phyloP scores from a whole-genome alignment of 2,329 filamentous ascomycete species.

The Cercospora nicotianae region DNA sequence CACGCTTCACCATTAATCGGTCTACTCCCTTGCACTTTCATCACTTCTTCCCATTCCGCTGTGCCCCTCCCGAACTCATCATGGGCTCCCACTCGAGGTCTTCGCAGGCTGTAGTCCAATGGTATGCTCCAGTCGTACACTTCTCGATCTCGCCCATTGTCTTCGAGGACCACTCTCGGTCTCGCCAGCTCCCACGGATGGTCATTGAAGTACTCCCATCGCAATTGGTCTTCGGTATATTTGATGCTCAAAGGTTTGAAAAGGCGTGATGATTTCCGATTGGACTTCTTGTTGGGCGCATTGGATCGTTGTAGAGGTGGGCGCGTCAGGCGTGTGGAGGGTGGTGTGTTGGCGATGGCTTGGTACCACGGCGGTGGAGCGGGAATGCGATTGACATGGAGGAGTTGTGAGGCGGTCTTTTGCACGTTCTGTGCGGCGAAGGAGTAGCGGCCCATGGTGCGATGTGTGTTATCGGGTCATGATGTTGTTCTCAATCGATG shows the following conservation, averaged over 20 bases:
- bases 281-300: slow-evolving; percentile 49
- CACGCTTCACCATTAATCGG: slow-evolving; percentile 64
- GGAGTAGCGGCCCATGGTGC: slow-evolving; percentile 54
- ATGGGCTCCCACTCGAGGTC: slow-evolving; percentile 23
- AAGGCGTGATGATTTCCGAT: slow-evolving; percentile 69
- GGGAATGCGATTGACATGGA: slow-evolving; percentile 46
- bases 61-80: slow-evolving; percentile 49
- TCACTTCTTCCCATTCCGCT: slow-evolving; percentile 30
- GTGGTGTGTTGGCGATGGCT: slow-evolving; percentile 58
- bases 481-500: neutral
- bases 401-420: slow-evolving; percentile 52
- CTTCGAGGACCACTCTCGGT: slow-evolving; percentile 79
- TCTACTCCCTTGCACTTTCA: slow-evolving; percentile 71
- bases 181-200: slow-evolving; percentile 97
- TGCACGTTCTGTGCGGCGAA: slow-evolving; percentile 55
- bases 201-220: slow-evolving; percentile 81
- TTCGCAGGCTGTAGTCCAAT: slow-evolving; percentile 28
- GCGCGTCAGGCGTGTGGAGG: slow-evolving; percentile 60
- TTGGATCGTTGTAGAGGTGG: slow-evolving; percentile 50
- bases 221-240: slow-evolving; percentile 81
- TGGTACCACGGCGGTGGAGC: slow-evolving; percentile 58
- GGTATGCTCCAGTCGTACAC: slow-evolving; percentile 72
- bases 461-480: slow-evolving; percentile 6
- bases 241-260: slow-evolving; percentile 76
- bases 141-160: slow-evolving; percentile 77